Base-by-base conservation (phyloP, 805 yeast species). In the Schwanniomyces sp. region DNA sequence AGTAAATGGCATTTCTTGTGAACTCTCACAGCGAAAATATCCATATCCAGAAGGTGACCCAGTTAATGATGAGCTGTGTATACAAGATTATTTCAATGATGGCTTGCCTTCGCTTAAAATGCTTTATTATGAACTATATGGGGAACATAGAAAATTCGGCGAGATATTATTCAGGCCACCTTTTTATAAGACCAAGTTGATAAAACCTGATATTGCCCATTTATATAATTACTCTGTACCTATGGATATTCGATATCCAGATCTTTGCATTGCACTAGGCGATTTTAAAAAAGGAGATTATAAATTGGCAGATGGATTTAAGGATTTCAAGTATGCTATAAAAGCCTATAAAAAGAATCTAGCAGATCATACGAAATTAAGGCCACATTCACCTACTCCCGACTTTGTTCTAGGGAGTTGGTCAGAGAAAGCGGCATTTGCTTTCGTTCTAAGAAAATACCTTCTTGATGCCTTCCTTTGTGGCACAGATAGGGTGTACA, bases 31-130 rank as follows among this genome's bases (percentile, higher is more conserved):
- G 3, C 7, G 18, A 7, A 12, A 5, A 10, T 30, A 30, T 21
- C n/a, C 17, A 27, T 41, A 41, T 30, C 44, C 44, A 30, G n/a
- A 30, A 5, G 44, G 44, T 10, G 39, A 41, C 25, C 26, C 38
- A 4, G 21, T 14, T 10, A 17, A 41, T 41, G 38, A 14, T 7
- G 44, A 41, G 26, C n/a, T 12, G 5, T 26, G 16, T 30, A n/a
- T n/a, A n/a, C n/a, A n/a, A n/a, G n/a, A 5, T 7, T 41, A 41
- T 28, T 41, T 41, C 25, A 16, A 41, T 41, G 28, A 3, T 18
- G 16, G 25, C 8, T 18, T 41, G 7, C 3, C 17, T 14, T 10
- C 44, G 16, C n/a, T 41, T 12, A 11, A 41, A 11, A n/a, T 11
- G 7, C 29, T 41, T 17, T 41, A 32, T 32, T 18, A 18, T 32